These are phyloP conservation scores for Coprinopsis cinerea DNA, from an alignment of 768 basidiomycete genomes.

Conservation along the genomic window DNA sequence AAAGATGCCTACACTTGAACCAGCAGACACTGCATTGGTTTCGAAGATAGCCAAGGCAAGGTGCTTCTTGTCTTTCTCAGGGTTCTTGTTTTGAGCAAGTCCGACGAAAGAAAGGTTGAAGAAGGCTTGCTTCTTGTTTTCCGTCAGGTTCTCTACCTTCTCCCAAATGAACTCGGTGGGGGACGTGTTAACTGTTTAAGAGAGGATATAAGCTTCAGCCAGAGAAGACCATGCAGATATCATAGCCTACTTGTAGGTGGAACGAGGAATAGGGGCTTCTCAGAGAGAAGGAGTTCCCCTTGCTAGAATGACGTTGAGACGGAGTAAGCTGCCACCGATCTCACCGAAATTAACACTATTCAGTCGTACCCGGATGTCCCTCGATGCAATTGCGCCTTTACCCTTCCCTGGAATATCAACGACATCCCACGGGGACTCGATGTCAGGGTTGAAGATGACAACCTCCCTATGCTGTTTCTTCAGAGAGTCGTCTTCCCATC, in stretches of 20 bases:
- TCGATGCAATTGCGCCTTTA: conserved; percentile 46
- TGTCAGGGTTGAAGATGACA: neutral
- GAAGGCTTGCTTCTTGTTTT: conserved; percentile 34
- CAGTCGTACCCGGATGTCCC: conserved; percentile 52
- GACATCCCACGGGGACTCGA: conserved; percentile 20
- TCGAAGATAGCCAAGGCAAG: conserved; percentile 61
- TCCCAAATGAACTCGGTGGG: conserved; percentile 39
- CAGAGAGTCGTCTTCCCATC: neutral
- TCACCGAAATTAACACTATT: no score
- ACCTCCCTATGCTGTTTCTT: neutral
- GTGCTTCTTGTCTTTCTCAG: conserved; percentile 31
- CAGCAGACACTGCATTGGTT: conserved; percentile 59
- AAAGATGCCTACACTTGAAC: conserved; percentile 52
- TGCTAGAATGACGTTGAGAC: conserved; percentile 29
- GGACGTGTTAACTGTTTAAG: conserved; percentile 33
- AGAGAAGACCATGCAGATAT: conserved; percentile 4
- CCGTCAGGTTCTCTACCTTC: conserved; percentile 27
- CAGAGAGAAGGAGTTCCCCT: conserved; percentile 53
- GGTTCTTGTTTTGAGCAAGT: conserved; percentile 37
- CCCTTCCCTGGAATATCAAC: conserved; percentile 49
- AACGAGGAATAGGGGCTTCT: conserved; percentile 49
- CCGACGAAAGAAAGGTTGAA: conserved; percentile 53
- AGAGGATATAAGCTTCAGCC: neutral
- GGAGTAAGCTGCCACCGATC: no score
- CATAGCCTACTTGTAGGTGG: conserved; percentile 39